These are phyloP conservation scores for Didymella segeticola DNA, from an alignment of 2,329 filamentous ascomycete genomes.

Conservation along the genomic window DNA sequence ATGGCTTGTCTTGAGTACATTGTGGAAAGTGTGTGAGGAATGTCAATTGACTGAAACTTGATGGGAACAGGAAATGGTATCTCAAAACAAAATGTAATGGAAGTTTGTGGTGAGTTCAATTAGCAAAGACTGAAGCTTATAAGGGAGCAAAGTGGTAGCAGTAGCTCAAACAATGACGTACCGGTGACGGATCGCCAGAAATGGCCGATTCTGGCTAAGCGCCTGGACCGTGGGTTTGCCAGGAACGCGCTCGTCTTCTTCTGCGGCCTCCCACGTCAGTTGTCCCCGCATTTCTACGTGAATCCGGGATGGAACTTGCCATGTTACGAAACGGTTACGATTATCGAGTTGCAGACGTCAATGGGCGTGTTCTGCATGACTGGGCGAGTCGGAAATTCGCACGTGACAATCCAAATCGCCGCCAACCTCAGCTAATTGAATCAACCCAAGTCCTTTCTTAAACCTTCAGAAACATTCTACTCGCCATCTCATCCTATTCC, in stretches of 20 bases:
- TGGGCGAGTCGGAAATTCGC: no score
- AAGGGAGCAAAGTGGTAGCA: slow-evolving; percentile 1
- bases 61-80: background rate
- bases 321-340: slow-evolving; percentile 1
- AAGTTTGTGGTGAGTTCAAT: slow-evolving; percentile 5
- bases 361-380: no score
- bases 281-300: slow-evolving; percentile 10
- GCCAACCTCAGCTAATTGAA: no score
- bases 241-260: slow-evolving; percentile 3
- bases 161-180: slow-evolving; percentile 9
- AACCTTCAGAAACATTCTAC: no score
- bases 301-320: slow-evolving; percentile 1
- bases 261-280: slow-evolving; percentile 11
- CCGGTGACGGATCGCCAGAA: slow-evolving; percentile 6
- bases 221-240: background rate
- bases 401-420: no score
- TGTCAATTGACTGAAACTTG: slow-evolving; percentile 13
- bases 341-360: no score
- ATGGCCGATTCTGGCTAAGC: background rate
- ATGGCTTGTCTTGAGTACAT: slow-evolving; percentile 46
- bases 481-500: no score
- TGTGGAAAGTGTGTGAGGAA: slow-evolving; percentile 2
- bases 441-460: no score
- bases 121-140: slow-evolving; percentile 6
- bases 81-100: slow-evolving; percentile 5